Conservation (phyloP, 2,329 filamentous ascomycete species). For the Kalmusia sp. region DNA sequence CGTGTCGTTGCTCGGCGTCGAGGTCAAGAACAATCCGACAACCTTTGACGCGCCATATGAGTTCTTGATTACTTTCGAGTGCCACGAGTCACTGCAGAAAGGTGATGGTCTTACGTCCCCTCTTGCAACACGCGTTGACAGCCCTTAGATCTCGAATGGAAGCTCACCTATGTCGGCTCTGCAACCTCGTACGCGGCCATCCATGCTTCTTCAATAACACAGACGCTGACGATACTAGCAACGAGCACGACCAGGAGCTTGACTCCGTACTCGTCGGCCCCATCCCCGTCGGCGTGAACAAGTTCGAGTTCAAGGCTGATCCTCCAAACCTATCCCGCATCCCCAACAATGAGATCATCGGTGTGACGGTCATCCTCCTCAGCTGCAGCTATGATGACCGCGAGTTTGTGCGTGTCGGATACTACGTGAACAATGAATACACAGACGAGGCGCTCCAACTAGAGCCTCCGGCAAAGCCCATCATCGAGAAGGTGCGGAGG, state of each 20-base stretch:
- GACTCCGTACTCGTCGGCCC: constrained; percentile 95
- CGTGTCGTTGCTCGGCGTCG: constrained; percentile 92
- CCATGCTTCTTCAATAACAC: constrained; percentile 16
- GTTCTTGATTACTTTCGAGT: constrained; percentile 99
- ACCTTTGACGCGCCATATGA: constrained; percentile 91
- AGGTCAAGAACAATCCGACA: constrained; percentile 96
- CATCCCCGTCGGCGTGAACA: constrained; percentile 97
- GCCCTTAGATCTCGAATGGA: constrained; percentile 93
- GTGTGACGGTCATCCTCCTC: constrained; percentile 94
- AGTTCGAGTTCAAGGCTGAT: constrained; percentile 97
- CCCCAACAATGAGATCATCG: constrained; percentile 91
- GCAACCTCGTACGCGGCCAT: constrained; percentile 81
- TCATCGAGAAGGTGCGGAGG: constrained; percentile 89
- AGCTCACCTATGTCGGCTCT: constrained; percentile 97
- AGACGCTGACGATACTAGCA: constrained; percentile 58
- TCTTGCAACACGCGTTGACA: constrained; percentile 18
- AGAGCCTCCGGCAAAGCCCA: constrained; percentile 89
- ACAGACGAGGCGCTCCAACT: constrained; percentile 86
- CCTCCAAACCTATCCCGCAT: constrained; percentile 89
- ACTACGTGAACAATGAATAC: constrained; percentile 99
- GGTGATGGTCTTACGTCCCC: constrained; percentile 58
- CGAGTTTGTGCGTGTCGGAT: constrained; percentile 97
- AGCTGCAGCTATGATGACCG: constrained; percentile 96
- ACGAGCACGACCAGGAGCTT: constrained; percentile 97
- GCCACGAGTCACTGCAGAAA: constrained; percentile 91